A percentile compares a stretch with the other conserved stretches of the same genome.
phyloP scores from a whole-genome alignment of 2,329 filamentous ascomycete genomes.

The Mycosphaerelloides madeirae region DNA sequence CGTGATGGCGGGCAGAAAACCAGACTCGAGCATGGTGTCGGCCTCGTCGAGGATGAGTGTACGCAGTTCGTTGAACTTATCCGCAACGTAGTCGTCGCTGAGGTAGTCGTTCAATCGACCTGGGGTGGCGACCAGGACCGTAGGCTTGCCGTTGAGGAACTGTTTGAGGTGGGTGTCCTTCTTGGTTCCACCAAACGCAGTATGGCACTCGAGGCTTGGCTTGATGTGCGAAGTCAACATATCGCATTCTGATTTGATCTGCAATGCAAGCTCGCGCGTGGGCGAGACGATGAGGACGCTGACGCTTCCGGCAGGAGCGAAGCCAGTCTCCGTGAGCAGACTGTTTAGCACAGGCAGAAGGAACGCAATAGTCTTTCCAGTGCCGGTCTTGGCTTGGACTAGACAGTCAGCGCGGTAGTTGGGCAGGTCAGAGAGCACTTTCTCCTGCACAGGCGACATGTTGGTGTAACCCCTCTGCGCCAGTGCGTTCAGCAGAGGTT shows the following conservation, averaged over 20 bases:
- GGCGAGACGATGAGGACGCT: conserved; percentile 82
- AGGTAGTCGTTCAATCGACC: conserved; percentile 85
- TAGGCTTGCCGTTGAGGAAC: conserved; percentile 70
- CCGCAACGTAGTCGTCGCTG: conserved; percentile 52
- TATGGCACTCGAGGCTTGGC: conserved; percentile 71
- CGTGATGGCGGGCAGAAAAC: conserved; percentile 51
- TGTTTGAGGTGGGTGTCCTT: conserved; percentile 74
- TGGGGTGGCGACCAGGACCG: conserved; percentile 81
- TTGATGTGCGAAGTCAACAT: conserved; percentile 79
- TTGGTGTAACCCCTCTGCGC: conserved; percentile 1
- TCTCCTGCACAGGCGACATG: conserved; percentile 53
- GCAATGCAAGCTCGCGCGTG: conserved; percentile 61
- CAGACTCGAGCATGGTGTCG: conserved; percentile 69
- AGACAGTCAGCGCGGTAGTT: conserved; percentile 49
- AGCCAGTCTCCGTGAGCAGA: conserved; percentile 68
- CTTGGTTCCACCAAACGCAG: conserved; percentile 62
- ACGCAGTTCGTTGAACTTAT: conserved; percentile 42
- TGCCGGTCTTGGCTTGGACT: conserved; percentile 74
- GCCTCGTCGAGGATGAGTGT: conserved; percentile 63
- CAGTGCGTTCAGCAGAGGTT: too few relatives aligned
- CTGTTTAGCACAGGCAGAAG: conserved; percentile 82
- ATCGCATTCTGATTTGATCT: conserved; percentile 68
- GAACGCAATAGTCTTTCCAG: conserved; percentile 92
- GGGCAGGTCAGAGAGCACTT: conserved; percentile 49
- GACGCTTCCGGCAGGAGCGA: conserved; percentile 67